These are phyloP conservation scores for Multifurca ochricompacta DNA, from an alignment of 768 basidiomycete genomes.

Conservation along the genomic window DNA sequence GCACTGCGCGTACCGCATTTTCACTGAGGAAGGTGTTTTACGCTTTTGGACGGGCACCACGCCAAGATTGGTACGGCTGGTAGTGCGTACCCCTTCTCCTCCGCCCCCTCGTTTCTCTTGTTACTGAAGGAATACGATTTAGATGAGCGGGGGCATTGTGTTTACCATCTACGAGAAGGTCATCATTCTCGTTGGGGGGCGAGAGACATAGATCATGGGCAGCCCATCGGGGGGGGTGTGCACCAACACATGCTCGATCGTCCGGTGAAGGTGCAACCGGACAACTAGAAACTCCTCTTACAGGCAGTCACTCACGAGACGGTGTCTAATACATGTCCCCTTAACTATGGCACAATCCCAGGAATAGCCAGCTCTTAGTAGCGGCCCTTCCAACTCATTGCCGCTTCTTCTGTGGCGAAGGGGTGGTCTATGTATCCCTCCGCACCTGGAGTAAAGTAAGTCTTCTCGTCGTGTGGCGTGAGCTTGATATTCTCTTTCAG, in stretches of 20 bases:
- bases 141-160: conserved; percentile 90
- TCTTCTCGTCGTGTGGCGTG: background rate
- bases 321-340: background rate
- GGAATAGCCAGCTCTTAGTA: background rate
- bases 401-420: background rate
- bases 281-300: background rate
- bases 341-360: background rate
- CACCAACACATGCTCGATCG: background rate
- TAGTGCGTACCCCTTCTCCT: conserved; percentile 43
- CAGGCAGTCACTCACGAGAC: background rate
- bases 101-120: background rate
- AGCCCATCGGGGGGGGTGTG: background rate
- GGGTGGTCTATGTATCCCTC: conserved; percentile 22
- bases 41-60: conserved; percentile 97
- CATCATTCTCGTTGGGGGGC: conserved; percentile 43
- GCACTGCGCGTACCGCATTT: conserved; percentile 92
- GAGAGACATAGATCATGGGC: conserved; percentile 19
- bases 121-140: background rate
- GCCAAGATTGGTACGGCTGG: conserved; percentile 75
- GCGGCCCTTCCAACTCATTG: background rate
- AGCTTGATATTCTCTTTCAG: background rate
- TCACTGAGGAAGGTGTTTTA: conserved; percentile 86
- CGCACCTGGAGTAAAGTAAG: background rate
- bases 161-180: conserved; percentile 89
- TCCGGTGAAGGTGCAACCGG: background rate